Evolutionary conservation across 768 basidiomycete genomes (phyloP).

Genomic region (Crassisporium funariophilum): DNA sequence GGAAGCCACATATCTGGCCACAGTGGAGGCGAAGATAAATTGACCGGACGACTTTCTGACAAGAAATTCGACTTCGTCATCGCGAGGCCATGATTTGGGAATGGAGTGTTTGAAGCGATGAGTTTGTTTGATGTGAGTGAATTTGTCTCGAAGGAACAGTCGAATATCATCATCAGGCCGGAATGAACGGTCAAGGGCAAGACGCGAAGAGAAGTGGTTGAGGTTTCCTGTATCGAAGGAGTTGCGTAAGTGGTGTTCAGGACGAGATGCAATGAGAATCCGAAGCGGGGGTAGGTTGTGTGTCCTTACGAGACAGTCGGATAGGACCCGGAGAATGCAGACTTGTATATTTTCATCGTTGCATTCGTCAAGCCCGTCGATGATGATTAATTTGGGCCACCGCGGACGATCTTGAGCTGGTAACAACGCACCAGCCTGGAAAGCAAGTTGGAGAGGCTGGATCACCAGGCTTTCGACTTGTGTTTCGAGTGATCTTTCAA

Average conservation of each 20-base stretch:
- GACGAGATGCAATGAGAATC: not conserved
- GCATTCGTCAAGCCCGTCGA: too few species aligned
- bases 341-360: not conserved
- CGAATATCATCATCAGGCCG: not conserved
- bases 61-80: not conserved
- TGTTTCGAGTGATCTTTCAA: not conserved
- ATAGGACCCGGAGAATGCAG: not conserved
- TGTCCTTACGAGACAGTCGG: not conserved
- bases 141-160: not conserved
- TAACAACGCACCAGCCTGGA: not conserved
- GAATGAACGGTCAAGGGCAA: not conserved
- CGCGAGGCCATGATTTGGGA: not conserved
- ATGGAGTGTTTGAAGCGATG: not conserved
- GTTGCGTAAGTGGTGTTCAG: not conserved
- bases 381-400: not conserved
- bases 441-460: not conserved
- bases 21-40: constrained; percentile 6
- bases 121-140: not conserved
- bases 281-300: not conserved
- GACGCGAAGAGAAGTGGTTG: not conserved
- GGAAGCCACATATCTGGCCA: constrained; percentile 1
- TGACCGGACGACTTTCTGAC: too few species aligned
- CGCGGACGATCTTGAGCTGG: not conserved
- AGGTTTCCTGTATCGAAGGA: not conserved
- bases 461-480: not conserved